Base-by-base conservation (phyloP, 176 grass and related monocot genomes). In the Olyra latifolia region DNA sequence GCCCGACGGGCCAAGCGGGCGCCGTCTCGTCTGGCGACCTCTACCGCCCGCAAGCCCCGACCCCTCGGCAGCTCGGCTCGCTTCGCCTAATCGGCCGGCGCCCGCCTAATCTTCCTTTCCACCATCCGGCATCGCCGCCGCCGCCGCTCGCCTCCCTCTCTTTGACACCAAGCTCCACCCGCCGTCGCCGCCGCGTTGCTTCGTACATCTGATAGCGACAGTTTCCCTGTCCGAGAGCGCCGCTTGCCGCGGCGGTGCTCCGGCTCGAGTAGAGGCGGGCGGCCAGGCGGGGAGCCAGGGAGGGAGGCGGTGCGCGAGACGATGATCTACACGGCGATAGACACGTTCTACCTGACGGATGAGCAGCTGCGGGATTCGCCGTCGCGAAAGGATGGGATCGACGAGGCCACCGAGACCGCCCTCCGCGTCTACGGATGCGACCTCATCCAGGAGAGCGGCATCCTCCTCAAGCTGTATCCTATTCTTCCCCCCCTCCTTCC, bases 361-460 rank as follows among this genome's bases (percentile, higher is more conserved):
- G 88, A 93, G 58, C 92, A 94, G 78, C 77, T 98, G 78, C 85
- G 81, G 72, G 80, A 91, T 67, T 98, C 92, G 14, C 92, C 95
- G 11, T 94, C 95, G 10, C 83, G 95, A 71, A 98, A 91, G 83
- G 95, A 98, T 84, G 92, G 92, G 48, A 93, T 98, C 35, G 92
- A 98, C 74, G 90, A 89, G 79, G 88, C 83, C 16, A 88, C 92
- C 12, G 95, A 98, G 78, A 89, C 76, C 61, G 67, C 90, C 12
- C 86, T 98, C 41, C 83, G 90, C n/a, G 78, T 89, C 53, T 98
- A 98, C 66, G 90, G 92, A 29, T 95, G 92, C 50, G 90, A 95
- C 70, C 92, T 98, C 80, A 93, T 98, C 70, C 92, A 98, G 76
- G 92, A 98, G 88, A 91, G 90, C 47, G 92, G 95, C 87, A 93